phyloP scores from a whole-genome alignment of 306 rosid genomes.

The Astragalus membranaceus region DNA sequence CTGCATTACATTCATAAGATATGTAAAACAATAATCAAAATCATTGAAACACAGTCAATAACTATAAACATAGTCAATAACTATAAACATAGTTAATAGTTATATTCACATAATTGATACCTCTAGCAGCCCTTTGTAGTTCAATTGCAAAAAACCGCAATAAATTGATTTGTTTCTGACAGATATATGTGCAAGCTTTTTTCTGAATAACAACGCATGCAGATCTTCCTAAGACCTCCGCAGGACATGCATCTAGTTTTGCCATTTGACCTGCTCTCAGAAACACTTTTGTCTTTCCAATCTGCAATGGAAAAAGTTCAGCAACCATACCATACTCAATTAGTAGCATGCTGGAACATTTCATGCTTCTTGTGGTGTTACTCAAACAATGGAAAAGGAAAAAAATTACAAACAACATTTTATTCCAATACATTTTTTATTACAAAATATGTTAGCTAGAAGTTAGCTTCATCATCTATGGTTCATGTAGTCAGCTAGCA shows the following conservation, averaged over 20 bases:
- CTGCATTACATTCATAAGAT: constrained; percentile 38
- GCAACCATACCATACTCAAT: neutral
- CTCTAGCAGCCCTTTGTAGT: constrained; percentile 61
- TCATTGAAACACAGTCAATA: constrained; percentile 8
- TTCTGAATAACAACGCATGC: constrained; percentile 71
- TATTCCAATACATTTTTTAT: neutral
- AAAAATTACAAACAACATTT: neutral
- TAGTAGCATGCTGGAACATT: neutral
- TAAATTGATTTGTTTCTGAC: constrained; percentile 36
- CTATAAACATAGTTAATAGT: neutral
- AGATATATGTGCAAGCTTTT: constrained; percentile 47
- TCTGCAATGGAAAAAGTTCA: constrained; percentile 39
- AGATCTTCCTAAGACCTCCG: constrained; percentile 74
- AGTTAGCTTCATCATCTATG: neutral
- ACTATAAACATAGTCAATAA: too few relatives aligned
- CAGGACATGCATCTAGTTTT: constrained; percentile 76
- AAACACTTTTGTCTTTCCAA: constrained; percentile 93
- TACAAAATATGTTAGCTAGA: neutral
- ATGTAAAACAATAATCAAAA: neutral
- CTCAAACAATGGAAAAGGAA: constrained; percentile 1
- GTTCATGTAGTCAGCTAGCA: neutral
- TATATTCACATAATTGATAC: constrained; percentile 30
- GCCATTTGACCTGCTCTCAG: constrained; percentile 99
- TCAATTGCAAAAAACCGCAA: constrained; percentile 50
- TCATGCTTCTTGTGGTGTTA: constrained; percentile 2